Conservation (phyloP, 148 eudicot genomes). For the Linanthus parryae region DNA sequence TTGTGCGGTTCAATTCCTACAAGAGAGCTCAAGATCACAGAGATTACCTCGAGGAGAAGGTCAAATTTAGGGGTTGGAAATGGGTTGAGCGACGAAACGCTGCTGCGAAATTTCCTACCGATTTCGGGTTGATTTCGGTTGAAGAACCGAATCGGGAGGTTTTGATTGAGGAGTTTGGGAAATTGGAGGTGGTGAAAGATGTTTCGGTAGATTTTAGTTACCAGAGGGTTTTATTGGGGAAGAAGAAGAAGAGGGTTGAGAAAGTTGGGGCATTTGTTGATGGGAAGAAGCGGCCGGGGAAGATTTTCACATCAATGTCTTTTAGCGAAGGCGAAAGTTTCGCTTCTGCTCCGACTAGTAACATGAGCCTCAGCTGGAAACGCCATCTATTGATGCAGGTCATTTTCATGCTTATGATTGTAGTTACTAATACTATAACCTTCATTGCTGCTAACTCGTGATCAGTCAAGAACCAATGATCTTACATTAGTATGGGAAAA, state of each 20-base stretch:
- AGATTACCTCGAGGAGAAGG: slow-evolving; percentile 31
- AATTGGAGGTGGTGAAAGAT: slow-evolving; percentile 63
- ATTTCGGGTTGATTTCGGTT: slow-evolving; percentile 68
- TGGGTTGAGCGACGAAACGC: slow-evolving; percentile 80
- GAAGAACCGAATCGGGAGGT: slow-evolving; percentile 20
- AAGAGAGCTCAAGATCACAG: slow-evolving; percentile 38
- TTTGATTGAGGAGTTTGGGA: slow-evolving; percentile 45
- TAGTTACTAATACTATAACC: too few relatives aligned
- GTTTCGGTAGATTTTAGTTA: slow-evolving; percentile 62
- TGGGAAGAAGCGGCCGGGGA: slow-evolving; percentile 85
- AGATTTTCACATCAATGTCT: slow-evolving; percentile 83
- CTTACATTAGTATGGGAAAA: too few relatives aligned
- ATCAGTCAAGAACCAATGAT: too few relatives aligned
- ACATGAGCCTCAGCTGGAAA: slow-evolving; percentile 39
- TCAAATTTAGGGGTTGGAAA: slow-evolving; percentile 48
- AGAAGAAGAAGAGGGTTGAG: slow-evolving; percentile 23
- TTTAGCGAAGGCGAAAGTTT: slow-evolving; percentile 44
- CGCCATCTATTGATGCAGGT: slow-evolving; percentile 70
- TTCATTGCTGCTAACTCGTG: too few relatives aligned
- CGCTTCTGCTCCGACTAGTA: slow-evolving; percentile 22
- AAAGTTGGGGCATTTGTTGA: slow-evolving; percentile 39
- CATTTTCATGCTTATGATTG: neutral
- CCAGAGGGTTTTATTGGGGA: slow-evolving; percentile 46
- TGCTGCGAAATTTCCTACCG: slow-evolving; percentile 69
- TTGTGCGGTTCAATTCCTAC: slow-evolving; percentile 64